These are phyloP conservation scores for Lagerstroemia speciosa DNA, from an alignment of 345 rosid species.

Conservation along the genomic window DNA sequence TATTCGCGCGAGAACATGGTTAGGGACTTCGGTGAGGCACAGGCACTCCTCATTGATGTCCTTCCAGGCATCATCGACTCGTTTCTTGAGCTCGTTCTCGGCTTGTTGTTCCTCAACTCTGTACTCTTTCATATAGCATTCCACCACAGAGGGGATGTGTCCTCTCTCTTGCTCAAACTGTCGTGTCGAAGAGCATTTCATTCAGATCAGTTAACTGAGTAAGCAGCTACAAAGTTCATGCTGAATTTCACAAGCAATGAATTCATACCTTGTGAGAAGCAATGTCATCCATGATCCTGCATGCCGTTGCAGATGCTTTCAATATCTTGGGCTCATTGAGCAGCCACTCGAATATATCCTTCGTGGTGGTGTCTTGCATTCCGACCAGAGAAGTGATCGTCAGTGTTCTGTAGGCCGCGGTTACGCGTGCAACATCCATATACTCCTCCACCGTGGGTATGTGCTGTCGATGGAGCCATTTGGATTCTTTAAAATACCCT, in stretches of 20 bases:
- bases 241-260: not conserved
- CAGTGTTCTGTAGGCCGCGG: slow-evolving; percentile 6
- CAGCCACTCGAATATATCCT: slow-evolving; percentile 17
- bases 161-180: slow-evolving; percentile 9
- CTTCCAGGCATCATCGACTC: slow-evolving; percentile 15
- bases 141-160: not conserved
- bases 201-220: not conserved
- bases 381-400: slow-evolving; percentile 9
- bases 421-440: slow-evolving; percentile 12
- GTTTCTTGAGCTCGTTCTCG: not conserved
- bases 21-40: slow-evolving; percentile 3
- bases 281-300: slow-evolving; percentile 18
- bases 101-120: slow-evolving; percentile 10
- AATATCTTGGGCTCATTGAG: slow-evolving; percentile 3
- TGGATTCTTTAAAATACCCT: slow-evolving; percentile 20
- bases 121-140: slow-evolving; percentile 12
- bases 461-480: slow-evolving; percentile 15
- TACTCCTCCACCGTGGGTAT: slow-evolving; percentile 26
- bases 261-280: slow-evolving; percentile 8
- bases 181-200: not conserved
- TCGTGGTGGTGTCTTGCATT: slow-evolving; percentile 1
- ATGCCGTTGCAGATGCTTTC: slow-evolving; percentile 5
- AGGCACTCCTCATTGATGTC: slow-evolving; percentile 15
- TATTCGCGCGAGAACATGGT: slow-evolving; percentile 7
- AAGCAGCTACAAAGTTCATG: not conserved